Evolutionary conservation across 306 rosid genomes (phyloP), one percentile per base, ranked within the genome.

Genomic region (Delonix regia): DNA sequence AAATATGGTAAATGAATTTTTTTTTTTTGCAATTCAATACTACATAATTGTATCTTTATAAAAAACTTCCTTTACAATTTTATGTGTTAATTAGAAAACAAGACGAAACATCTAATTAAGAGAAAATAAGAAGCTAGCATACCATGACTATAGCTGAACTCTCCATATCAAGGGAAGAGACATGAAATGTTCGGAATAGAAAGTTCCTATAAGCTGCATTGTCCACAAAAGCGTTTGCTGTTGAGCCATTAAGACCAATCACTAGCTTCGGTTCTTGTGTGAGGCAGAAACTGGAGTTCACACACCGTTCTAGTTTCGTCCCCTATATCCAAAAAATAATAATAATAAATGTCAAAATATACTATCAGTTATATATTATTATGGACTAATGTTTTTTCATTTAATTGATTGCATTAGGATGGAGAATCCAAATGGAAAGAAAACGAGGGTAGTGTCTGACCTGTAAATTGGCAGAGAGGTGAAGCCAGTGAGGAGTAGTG

Each of bases 131-230:
- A 24, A 52, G n/a, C n/a, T 41, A 82, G 44, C 64, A n/a, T 78
- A 49, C 90, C 89, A 80, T 84, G 5, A 89, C 87, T 10, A 83
- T 75, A n/a, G 90, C 88, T 5, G 84, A 78, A 41, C 90, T 89
- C 70, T 86, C 87, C 86, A 80, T 81, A 62, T 89, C 90, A 0
- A 34, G 70, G 1, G 90, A 82, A 7, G 90, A 78, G 56, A 86
- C 86, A 3, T 39, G 42, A 67, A 85, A 89, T 61, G 77, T 78
- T 0, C 34, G 48, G 59, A 76, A 80, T 4, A 87, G 83, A 52
- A 83, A 89, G 67, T 73, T 24, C 60, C 88, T 85, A n/a, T 78
- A 85, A 47, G 93, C 84, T 49, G 91, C 91, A 68, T 83, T 87
- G 85, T 81, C 82, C 68, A 87, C 81, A 55, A 85, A 87, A 15